phyloP scores from a whole-genome alignment of 2,329 filamentous ascomycete genomes.

The Zymoseptoria tritici region DNA sequence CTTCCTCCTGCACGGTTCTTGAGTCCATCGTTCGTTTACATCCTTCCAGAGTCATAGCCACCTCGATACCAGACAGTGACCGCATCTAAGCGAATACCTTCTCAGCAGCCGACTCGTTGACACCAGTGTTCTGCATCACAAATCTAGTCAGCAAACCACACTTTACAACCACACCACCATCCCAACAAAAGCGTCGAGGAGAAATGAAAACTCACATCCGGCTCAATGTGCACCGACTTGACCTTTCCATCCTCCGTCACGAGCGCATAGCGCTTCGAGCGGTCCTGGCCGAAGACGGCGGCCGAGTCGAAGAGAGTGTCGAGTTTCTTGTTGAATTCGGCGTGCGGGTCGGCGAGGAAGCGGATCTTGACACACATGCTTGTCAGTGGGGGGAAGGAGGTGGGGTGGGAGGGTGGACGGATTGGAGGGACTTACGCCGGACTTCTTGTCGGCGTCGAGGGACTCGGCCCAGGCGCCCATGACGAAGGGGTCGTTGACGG shows the following conservation, averaged over 20 bases:
- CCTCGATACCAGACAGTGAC: background rate
- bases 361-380: constrained; percentile 68
- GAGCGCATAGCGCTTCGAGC: constrained; percentile 83
- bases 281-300: constrained; percentile 70
- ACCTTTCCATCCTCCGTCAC: constrained; percentile 80
- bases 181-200: constrained; percentile 47
- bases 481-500: constrained; percentile 86
- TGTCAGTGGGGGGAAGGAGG: background rate
- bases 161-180: constrained; percentile 47
- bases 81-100: constrained; percentile 10
- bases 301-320: constrained; percentile 75
- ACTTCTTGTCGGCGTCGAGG: constrained; percentile 66
- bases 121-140: constrained; percentile 5
- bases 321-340: constrained; percentile 72
- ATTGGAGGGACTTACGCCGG: constrained; percentile 56
- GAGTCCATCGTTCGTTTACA: background rate
- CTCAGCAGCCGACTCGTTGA: constrained; percentile 13
- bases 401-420: background rate
- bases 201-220: constrained; percentile 54
- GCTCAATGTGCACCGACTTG: constrained; percentile 72
- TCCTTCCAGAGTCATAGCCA: background rate
- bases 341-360: constrained; percentile 76
- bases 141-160: background rate
- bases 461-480: constrained; percentile 83
- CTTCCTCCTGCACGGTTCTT: too few relatives aligned